Evolutionary conservation across 2,329 filamentous ascomycete species (phyloP).

Genomic region (Pseudonectria buxi): DNA sequence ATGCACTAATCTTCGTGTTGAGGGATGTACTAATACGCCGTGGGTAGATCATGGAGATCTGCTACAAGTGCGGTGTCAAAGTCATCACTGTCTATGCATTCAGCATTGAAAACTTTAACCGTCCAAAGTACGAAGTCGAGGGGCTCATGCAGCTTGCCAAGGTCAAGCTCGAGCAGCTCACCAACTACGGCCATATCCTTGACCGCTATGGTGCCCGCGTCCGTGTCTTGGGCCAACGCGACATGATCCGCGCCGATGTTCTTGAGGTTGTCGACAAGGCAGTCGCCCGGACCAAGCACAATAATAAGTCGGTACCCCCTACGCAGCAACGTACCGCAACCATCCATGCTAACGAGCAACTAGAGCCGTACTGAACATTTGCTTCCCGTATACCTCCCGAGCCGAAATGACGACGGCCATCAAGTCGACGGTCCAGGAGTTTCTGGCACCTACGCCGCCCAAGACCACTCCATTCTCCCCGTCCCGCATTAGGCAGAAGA

Average conservation of each 20-base stretch:
- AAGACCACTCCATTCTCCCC: constrained; percentile 74
- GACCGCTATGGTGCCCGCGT: constrained; percentile 88
- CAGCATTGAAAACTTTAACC: constrained; percentile 98
- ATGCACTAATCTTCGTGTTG: neutral
- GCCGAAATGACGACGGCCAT: constrained; percentile 93
- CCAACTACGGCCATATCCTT: constrained; percentile 86
- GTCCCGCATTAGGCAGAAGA: constrained; percentile 78
- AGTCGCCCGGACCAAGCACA: constrained; percentile 78
- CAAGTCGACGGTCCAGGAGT: constrained; percentile 79
- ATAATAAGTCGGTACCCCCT: constrained; percentile 56
- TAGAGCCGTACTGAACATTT: constrained; percentile 73
- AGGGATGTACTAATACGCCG: constrained; percentile 3
- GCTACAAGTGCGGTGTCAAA: constrained; percentile 95
- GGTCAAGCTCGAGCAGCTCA: constrained; percentile 84
- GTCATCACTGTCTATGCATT: constrained; percentile 98
- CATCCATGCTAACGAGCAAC: constrained; percentile 6
- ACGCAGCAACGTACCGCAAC: neutral
- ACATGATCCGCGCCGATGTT: constrained; percentile 80
- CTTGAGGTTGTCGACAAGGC: constrained; percentile 81
- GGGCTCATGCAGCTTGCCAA: constrained; percentile 97
- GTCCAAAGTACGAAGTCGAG: constrained; percentile 92
- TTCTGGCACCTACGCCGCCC: constrained; percentile 62
- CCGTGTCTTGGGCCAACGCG: constrained; percentile 75
- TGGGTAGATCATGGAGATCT: constrained; percentile 80
- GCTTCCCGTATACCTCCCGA: constrained; percentile 93